Conservation (phyloP, 2,329 filamentous ascomycete species). For the Cadophora gregata region DNA sequence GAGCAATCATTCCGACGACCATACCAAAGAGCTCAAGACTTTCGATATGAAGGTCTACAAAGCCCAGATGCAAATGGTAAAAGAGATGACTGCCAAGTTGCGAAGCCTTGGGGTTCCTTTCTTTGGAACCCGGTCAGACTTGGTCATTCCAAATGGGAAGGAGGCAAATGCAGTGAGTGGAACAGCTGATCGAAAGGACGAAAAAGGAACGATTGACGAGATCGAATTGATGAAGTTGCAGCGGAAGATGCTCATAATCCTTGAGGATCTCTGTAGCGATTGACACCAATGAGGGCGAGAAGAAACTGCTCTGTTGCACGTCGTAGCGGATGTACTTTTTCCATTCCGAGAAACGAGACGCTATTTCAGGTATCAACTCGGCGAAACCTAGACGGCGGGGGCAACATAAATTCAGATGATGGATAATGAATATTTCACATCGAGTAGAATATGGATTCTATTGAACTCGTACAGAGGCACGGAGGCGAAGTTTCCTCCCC, state of each 20-base stretch:
- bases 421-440: background rate
- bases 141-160: slow-evolving; percentile 48
- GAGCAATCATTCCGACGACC: slow-evolving; percentile 46
- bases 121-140: slow-evolving; percentile 56
- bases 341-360: background rate
- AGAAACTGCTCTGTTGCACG: slow-evolving; percentile 30
- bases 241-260: slow-evolving; percentile 53
- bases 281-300: slow-evolving; percentile 26
- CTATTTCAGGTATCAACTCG: background rate
- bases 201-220: slow-evolving; percentile 45
- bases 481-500: slow-evolving; percentile 21
- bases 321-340: slow-evolving; percentile 25
- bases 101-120: slow-evolving; percentile 65
- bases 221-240: slow-evolving; percentile 52
- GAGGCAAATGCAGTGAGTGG: slow-evolving; percentile 27
- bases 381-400: background rate
- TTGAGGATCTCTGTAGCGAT: slow-evolving; percentile 56
- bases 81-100: slow-evolving; percentile 61
- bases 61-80: slow-evolving; percentile 63
- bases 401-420: background rate
- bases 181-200: slow-evolving; percentile 26
- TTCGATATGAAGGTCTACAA: slow-evolving; percentile 69
- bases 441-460: background rate
- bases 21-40: slow-evolving; percentile 58
- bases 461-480: slow-evolving; percentile 23